Evolutionary conservation across 2,329 filamentous ascomycete genomes (phyloP), one percentile per base, ranked within the genome.

Genomic region (Diplocarpon mali): DNA sequence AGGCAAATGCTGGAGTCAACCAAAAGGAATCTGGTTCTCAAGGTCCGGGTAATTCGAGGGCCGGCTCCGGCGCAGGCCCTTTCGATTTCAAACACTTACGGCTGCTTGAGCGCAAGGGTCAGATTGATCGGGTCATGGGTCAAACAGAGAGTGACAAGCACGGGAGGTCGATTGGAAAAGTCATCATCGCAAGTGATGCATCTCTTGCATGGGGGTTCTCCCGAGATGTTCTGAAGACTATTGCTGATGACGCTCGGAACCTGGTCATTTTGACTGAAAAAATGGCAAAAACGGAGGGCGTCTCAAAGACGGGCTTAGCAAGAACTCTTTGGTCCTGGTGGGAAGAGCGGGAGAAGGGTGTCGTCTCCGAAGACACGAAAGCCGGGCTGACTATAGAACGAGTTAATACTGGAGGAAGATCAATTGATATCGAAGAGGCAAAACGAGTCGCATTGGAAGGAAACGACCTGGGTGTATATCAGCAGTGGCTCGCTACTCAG

Each of bases 151-250:
- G 64, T 28, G 34, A 35, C 14, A 4, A 17, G 34, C 47, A 59
- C 60, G 66, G 35, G 60, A 66, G 48, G 56, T 69, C 5, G 58
- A 64, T 58, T 32, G 77, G 78, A 5, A 76, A 80, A 42, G 88
- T 98, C 13, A 92, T 98, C 41, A 70, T 98, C 45, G 89, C 92
- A 2, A 95, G 87, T 55, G 90, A 96, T 61, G 76, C 80, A 3
- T 93, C 85, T 27, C 67, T 96, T 15, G 87, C 95, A 56, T 98
- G 92, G 92, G 92, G 92, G 0, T 94, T 95, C 59, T 93, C 92
- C 0, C 86, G 83, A 57, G 80, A 90, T 42, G 71, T 89, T 0
- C 67, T 98, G 39, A 78, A 76, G 51, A 72, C 73, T 9, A 71
- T 98, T 44, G 87, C 87, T 0, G 72, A 76, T 47, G 84, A 93